These are phyloP conservation scores for Albophoma yamanashiensis DNA, from an alignment of 2,329 filamentous ascomycete species.

Conservation along the genomic window DNA sequence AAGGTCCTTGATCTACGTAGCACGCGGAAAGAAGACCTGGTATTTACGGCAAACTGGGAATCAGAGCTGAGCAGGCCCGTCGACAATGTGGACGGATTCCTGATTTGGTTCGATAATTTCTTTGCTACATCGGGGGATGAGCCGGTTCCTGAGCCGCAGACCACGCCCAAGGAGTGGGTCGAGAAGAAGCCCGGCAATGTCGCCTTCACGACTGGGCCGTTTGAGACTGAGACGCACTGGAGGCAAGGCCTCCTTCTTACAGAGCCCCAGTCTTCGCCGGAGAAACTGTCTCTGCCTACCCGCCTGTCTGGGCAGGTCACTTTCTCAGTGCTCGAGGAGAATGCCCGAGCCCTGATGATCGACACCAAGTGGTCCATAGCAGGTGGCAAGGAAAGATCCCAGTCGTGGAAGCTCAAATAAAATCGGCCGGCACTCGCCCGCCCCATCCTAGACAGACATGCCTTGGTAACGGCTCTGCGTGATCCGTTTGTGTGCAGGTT, in stretches of 20 bases:
- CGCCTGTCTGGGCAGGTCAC: constrained; percentile 56
- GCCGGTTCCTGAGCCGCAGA: constrained; percentile 35
- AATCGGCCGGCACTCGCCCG: background rate
- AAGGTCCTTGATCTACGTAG: constrained; percentile 67
- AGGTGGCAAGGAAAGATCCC: constrained; percentile 27
- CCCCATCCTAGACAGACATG: background rate
- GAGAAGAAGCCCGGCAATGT: constrained; percentile 48
- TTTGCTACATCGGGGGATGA: constrained; percentile 56
- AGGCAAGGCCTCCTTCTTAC: constrained; percentile 70
- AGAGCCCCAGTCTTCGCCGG: constrained; percentile 41
- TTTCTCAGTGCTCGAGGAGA: constrained; percentile 59
- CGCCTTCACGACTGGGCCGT: constrained; percentile 83
- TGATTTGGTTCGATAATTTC: constrained; percentile 92
- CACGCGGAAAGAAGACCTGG: constrained; percentile 59
- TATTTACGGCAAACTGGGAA: constrained; percentile 61
- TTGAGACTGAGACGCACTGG: constrained; percentile 76
- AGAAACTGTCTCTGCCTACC: constrained; percentile 39
- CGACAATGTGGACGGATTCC: constrained; percentile 70
- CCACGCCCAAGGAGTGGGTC: constrained; percentile 52
- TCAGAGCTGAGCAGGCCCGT: constrained; percentile 50
- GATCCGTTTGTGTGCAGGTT: background rate
- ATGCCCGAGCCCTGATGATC: constrained; percentile 59
- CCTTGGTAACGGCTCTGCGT: background rate
- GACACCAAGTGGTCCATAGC: constrained; percentile 49
- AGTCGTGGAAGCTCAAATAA: constrained; percentile 42